Percentiles rank a stretch among this genome's conserved stretches.
Evolutionary conservation across 257 asterid genomes (phyloP).

Genomic region (Fraxinus pennsylvanica): DNA sequence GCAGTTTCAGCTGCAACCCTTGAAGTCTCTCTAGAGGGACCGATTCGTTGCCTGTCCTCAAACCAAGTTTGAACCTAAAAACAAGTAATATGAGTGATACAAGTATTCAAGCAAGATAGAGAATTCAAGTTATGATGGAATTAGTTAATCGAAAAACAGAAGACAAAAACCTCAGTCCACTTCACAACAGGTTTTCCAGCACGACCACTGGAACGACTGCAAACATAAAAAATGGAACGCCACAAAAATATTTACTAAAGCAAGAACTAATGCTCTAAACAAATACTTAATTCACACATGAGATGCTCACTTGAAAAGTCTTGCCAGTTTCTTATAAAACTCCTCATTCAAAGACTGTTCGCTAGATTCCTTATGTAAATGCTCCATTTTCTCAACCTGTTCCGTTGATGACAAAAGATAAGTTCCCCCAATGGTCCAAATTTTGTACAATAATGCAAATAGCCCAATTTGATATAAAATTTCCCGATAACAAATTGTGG

Average conservation of each 20-base stretch:
- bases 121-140: no score
- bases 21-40: conserved; percentile 36
- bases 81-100: no score
- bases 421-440: conserved; percentile 13
- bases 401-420: conserved; percentile 17
- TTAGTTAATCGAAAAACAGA: no score
- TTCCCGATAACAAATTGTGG: neutral
- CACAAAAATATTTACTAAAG: conserved; percentile 5
- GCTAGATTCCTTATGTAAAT: conserved; percentile 30
- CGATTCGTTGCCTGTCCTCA: conserved; percentile 46
- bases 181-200: no score
- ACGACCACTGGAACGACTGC: conserved; percentile 32
- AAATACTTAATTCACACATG: neutral
- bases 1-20: conserved; percentile 29
- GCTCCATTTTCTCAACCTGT: conserved; percentile 68
- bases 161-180: no score
- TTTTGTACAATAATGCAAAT: neutral
- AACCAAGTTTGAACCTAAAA: conserved; percentile 75
- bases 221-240: conserved; percentile 21
- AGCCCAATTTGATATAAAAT: conserved; percentile 11
- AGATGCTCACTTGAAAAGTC: conserved; percentile 56
- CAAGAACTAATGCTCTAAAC: neutral
- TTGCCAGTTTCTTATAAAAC: conserved; percentile 62
- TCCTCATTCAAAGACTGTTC: conserved; percentile 45
- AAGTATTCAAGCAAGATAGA: no score